Conservation (phyloP, 2,329 filamentous ascomycete genomes). For the Colletotrichum truncatum region DNA sequence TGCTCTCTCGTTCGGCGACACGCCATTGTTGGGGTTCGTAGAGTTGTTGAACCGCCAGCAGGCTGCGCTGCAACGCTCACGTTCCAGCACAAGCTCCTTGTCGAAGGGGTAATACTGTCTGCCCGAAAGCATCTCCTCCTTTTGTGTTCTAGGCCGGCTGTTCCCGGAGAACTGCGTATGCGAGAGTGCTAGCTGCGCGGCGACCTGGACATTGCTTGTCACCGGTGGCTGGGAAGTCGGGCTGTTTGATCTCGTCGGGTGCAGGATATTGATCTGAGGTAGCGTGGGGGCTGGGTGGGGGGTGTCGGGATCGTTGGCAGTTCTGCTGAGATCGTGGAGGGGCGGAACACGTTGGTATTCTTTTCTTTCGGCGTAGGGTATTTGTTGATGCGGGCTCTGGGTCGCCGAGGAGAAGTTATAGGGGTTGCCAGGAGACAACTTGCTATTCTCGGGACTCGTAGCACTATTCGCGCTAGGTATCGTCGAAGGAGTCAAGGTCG, state of each 20-base stretch:
- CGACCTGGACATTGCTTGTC: conserved; percentile 59
- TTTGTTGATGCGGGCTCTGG: conserved; percentile 42
- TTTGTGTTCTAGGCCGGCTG: conserved; percentile 68
- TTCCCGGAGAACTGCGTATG: conserved; percentile 58
- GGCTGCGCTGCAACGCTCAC: conserved; percentile 83
- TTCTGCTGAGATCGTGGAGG: conserved; percentile 65
- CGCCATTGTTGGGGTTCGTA: conserved; percentile 76
- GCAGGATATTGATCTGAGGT: conserved; percentile 67
- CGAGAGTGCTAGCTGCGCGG: conserved; percentile 68
- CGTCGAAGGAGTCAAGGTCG: conserved; percentile 48
- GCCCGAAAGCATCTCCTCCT: conserved; percentile 88
- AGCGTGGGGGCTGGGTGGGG: conserved; percentile 58
- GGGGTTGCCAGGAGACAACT: conserved; percentile 54
- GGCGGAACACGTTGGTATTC: conserved; percentile 69
- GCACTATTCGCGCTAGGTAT: conserved; percentile 64
- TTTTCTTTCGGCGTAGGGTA: conserved; percentile 62
- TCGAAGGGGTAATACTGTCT: conserved; percentile 83
- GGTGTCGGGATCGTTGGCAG: conserved; percentile 60
- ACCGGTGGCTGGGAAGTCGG: conserved; percentile 47
- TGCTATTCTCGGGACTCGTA: conserved; percentile 65
- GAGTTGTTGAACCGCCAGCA: conserved; percentile 90
- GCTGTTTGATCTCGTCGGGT: conserved; percentile 59
- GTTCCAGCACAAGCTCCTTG: conserved; percentile 80
- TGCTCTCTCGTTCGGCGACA: conserved; percentile 73
- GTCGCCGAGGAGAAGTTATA: not conserved